Percentiles rank a stretch among this genome's conserved stretches.
phyloP scores from a whole-genome alignment of 495 filamentous ascomycete genomes.

The Aspergillus funiculosus region DNA sequence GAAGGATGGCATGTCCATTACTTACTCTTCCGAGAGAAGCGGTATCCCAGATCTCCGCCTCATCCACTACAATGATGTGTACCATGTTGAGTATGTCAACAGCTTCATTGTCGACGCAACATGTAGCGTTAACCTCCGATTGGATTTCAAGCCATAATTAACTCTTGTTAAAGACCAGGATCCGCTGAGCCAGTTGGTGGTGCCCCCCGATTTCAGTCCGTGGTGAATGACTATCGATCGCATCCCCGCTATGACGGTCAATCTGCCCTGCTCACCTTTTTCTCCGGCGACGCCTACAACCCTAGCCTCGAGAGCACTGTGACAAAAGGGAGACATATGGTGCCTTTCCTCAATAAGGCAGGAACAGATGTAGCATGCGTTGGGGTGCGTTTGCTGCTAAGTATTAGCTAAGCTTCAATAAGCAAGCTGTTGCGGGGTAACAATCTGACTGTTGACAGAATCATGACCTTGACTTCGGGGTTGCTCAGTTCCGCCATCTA shows the following conservation, averaged over 20 bases:
- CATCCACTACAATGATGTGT: slow-evolving; percentile 89
- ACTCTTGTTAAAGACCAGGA: slow-evolving; percentile 38
- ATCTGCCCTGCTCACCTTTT: slow-evolving; percentile 67
- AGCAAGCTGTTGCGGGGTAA: not conserved
- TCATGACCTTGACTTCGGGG: slow-evolving; percentile 93
- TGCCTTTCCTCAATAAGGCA: slow-evolving; percentile 75
- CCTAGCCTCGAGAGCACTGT: slow-evolving; percentile 79
- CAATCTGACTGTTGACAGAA: slow-evolving; percentile 46
- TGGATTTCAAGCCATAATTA: no score
- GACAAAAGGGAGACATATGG: slow-evolving; percentile 87
- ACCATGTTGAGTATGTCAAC: slow-evolving; percentile 66
- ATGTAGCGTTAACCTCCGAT: no score
- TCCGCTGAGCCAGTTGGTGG: slow-evolving; percentile 80
- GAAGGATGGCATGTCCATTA: slow-evolving; percentile 40
- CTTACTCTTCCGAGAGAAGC: slow-evolving; percentile 47
- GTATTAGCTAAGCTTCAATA: not conserved
- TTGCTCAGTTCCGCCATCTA: slow-evolving; percentile 67
- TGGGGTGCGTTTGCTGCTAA: slow-evolving; percentile 52
- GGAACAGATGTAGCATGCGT: slow-evolving; percentile 71
- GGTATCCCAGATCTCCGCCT: slow-evolving; percentile 66
- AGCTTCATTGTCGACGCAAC: not conserved
- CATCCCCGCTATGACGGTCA: slow-evolving; percentile 52
- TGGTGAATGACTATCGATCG: slow-evolving; percentile 65
- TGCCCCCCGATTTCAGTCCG: slow-evolving; percentile 69
- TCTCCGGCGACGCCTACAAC: slow-evolving; percentile 91